Evolutionary conservation across 257 asterid genomes (phyloP), one percentile per base, ranked within the genome.

Genomic region (Marsdenia floribunda): DNA sequence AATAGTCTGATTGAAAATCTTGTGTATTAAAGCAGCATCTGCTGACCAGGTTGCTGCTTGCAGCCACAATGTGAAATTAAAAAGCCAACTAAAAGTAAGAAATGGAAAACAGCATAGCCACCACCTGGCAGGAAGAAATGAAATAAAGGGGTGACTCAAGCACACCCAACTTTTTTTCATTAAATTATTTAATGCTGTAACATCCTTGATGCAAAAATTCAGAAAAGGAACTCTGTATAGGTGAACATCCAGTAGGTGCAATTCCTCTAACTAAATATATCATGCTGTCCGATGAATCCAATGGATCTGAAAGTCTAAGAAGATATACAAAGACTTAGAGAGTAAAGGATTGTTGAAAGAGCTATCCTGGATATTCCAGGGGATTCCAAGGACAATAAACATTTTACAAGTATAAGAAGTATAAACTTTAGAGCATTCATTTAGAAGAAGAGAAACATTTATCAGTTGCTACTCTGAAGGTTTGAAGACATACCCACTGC

Each of bases 401-500:
- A 21, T 50, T 26, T 9, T 16, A 46, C 4, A 76, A 57, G 4
- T 44, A 11, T 49, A 49, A 14, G 53, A 14, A 49, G 1, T 61
- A 5, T 10, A 22, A 24, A 53, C 58, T 53, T n/a, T 22, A 4
- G 13, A 21, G 57, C 14, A 12, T 47, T 21, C 10, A 5, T 46
- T 42, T 35, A 16, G 7, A 75, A 38, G 35, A 55, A 19, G 59
- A 19, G 60, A 40, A 74, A 4, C 26, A n/a, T 14, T 35, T 11
- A 37, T 37, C 5, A 71, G 37, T 50, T 65, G 52, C 33, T 22
- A 58, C 21, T 24, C 35, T 29, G 5, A 70, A 55, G 40, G 19
- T 18, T 47, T 60, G 10, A 70, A 44, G 82, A 44, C 76, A 77
- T 91, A 94, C 98, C 98, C 97, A 68, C 92, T 83, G 77, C 97